Conservation (phyloP, 1,284 basidiomycete species). For the Apiotrichum akiyoshidainum region DNA sequence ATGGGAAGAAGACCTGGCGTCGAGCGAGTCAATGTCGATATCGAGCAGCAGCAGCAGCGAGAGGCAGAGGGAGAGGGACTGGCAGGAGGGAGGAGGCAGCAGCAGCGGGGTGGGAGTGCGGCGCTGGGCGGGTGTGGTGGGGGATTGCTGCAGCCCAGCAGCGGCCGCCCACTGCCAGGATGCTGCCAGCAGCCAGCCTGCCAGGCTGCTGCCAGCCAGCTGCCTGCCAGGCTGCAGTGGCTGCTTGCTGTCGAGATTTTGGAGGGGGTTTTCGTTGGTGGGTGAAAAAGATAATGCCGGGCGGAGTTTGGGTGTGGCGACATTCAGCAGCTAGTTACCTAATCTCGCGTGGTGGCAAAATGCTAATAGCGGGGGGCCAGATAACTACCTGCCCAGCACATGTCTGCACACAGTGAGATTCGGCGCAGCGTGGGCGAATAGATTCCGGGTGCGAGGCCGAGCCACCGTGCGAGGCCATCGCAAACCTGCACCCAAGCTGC, state of each 20-base stretch:
- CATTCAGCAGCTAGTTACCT: not conserved
- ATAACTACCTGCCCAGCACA: no score
- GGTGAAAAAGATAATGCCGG: not conserved
- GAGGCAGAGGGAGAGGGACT: not conserved
- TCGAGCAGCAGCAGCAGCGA: not conserved
- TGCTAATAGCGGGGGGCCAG: not conserved
- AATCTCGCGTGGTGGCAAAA: not conserved
- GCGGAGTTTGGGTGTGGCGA: slow-evolving; percentile 8
- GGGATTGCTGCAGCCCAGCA: not conserved
- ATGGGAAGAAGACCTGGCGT: slow-evolving; percentile 3
- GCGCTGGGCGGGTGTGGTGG: not conserved
- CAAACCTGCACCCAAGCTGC: not conserved
- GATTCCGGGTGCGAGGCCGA: no score
- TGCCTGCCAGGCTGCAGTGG: not conserved
- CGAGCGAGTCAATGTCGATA: not conserved
- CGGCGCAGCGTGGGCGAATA: no score
- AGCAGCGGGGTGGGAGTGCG: not conserved
- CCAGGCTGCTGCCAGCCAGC: not conserved
- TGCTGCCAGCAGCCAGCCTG: not conserved
- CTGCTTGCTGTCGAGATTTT: not conserved
- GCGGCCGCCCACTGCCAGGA: not conserved
- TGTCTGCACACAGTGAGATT: no score
- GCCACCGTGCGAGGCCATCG: no score
- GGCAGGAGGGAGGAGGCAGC: not conserved
- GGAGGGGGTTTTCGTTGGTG: not conserved